Evolutionary conservation across 768 basidiomycete genomes (phyloP).

Genomic region (Leccinum disarticulatum): DNA sequence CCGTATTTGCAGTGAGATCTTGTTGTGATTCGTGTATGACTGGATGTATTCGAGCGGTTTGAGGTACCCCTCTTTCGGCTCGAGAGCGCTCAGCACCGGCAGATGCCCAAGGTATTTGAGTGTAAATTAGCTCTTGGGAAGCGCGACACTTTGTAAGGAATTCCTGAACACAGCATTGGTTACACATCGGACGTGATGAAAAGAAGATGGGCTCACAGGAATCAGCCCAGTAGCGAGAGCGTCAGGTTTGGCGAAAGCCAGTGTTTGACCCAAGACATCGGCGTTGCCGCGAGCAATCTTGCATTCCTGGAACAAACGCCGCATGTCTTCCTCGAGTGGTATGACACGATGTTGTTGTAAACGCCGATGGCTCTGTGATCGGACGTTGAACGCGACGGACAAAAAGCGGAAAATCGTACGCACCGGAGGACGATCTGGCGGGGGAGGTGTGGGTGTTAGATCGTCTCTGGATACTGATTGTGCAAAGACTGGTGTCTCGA

Average conservation of each 20-base stretch:
- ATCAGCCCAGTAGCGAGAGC: slow-evolving; percentile 67
- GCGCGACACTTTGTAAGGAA: slow-evolving; percentile 76
- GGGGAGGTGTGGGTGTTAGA: slow-evolving; percentile 24
- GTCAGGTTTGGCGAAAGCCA: slow-evolving; percentile 68
- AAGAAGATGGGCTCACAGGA: slow-evolving; percentile 43
- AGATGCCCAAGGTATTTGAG: slow-evolving; percentile 90
- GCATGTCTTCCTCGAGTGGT: slow-evolving; percentile 81
- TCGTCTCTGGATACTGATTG: slow-evolving; percentile 33
- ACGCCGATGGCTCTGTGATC: slow-evolving; percentile 16
- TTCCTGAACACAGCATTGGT: slow-evolving; percentile 51
- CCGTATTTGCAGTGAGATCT: slow-evolving; percentile 25
- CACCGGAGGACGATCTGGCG: slow-evolving; percentile 28
- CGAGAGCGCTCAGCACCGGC: slow-evolving; percentile 77
- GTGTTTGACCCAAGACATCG: slow-evolving; percentile 64
- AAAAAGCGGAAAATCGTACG: neutral
- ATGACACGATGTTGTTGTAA: slow-evolving; percentile 44
- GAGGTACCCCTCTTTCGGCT: slow-evolving; percentile 23
- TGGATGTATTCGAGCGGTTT: slow-evolving; percentile 18
- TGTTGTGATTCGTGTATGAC: slow-evolving; percentile 21
- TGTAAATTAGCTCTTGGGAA: slow-evolving; percentile 81
- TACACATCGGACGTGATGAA: neutral
- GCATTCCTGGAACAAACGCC: slow-evolving; percentile 82
- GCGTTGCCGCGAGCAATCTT: slow-evolving; percentile 84
- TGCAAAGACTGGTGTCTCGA: slow-evolving; percentile 39
- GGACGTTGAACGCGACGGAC: neutral